Percentiles rank a stretch among this genome's conserved stretches.
Conservation (phyloP, 768 basidiomycete genomes). For the Ramaria sp. region DNA sequence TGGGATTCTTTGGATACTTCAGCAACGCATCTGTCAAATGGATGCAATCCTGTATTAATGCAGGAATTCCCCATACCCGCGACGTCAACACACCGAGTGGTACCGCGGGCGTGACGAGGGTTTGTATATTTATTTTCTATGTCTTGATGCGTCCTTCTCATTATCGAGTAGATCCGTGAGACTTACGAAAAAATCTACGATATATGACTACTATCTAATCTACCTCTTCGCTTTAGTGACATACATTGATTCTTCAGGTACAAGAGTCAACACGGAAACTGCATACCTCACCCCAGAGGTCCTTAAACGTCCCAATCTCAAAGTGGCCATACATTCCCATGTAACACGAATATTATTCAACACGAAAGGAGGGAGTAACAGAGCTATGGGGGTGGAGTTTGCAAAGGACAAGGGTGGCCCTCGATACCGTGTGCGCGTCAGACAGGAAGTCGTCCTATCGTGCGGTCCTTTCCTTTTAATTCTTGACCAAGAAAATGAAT, state of each 20-base stretch:
- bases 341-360: slow-evolving; percentile 49
- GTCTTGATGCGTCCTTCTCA: neutral
- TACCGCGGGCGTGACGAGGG: slow-evolving; percentile 50
- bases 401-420: slow-evolving; percentile 25
- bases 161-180: too few relatives aligned
- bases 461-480: slow-evolving; percentile 15
- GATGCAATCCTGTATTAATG: slow-evolving; percentile 37
- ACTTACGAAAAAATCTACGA: neutral
- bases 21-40: slow-evolving; percentile 41
- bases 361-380: slow-evolving; percentile 18
- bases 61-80: slow-evolving; percentile 38
- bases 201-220: neutral
- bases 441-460: slow-evolving; percentile 53
- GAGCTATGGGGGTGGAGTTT: slow-evolving; percentile 56
- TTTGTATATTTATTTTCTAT: slow-evolving; percentile 23
- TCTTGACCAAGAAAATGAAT: neutral
- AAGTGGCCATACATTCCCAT: slow-evolving; percentile 42
- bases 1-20: slow-evolving; percentile 45
- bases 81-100: slow-evolving; percentile 50
- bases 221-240: neutral
- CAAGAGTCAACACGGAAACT: slow-evolving; percentile 51
- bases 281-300: slow-evolving; percentile 60
- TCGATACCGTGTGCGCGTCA: slow-evolving; percentile 35
- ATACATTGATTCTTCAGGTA: slow-evolving; percentile 24
- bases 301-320: slow-evolving; percentile 53